A percentile compares a stretch with the other conserved stretches of the same genome.
phyloP scores from a whole-genome alignment of 2,329 filamentous ascomycete species.

The Leptographium procerum region DNA sequence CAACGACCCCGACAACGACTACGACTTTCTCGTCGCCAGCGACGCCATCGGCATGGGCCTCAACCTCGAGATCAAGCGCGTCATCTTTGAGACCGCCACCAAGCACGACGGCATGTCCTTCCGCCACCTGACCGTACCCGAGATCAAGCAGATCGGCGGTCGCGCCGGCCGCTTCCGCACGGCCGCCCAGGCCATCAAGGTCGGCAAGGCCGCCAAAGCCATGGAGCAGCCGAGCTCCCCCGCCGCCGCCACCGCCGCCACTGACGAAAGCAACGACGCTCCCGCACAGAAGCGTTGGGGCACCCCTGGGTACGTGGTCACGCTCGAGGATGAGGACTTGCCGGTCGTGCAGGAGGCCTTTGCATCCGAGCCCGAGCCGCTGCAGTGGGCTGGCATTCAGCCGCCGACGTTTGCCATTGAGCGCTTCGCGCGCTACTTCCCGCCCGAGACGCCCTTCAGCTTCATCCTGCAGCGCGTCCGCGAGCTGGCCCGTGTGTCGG shows the following conservation, averaged over 20 bases:
- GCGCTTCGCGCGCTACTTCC: slow-evolving; percentile 71
- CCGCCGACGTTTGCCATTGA: slow-evolving; percentile 63
- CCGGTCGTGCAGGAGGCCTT: slow-evolving; percentile 52
- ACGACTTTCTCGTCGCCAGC: slow-evolving; percentile 76
- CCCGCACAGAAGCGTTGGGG: background rate
- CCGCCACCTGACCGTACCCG: slow-evolving; percentile 53
- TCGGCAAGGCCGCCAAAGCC: background rate
- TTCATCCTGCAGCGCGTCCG: slow-evolving; percentile 70
- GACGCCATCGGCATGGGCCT: slow-evolving; percentile 90
- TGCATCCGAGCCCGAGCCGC: slow-evolving; percentile 47
- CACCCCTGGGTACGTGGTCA: slow-evolving; percentile 61
- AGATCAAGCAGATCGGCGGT: slow-evolving; percentile 91
- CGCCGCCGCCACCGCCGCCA: background rate
- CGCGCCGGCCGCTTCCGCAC: slow-evolving; percentile 79
- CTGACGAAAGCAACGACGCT: no score
- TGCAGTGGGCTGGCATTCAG: slow-evolving; percentile 61
- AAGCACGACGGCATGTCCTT: slow-evolving; percentile 57
- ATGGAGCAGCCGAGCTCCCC: no score
- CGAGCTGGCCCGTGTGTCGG: slow-evolving; percentile 52
- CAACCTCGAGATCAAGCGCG: slow-evolving; percentile 81
- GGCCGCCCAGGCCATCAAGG: slow-evolving; percentile 42
- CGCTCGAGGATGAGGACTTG: slow-evolving; percentile 62
- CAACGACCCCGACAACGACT: slow-evolving; percentile 91
- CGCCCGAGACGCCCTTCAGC: slow-evolving; percentile 66
- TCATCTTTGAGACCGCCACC: slow-evolving; percentile 69